phyloP scores from a whole-genome alignment of 2,329 filamentous ascomycete species.

The Cercospora zeina region DNA sequence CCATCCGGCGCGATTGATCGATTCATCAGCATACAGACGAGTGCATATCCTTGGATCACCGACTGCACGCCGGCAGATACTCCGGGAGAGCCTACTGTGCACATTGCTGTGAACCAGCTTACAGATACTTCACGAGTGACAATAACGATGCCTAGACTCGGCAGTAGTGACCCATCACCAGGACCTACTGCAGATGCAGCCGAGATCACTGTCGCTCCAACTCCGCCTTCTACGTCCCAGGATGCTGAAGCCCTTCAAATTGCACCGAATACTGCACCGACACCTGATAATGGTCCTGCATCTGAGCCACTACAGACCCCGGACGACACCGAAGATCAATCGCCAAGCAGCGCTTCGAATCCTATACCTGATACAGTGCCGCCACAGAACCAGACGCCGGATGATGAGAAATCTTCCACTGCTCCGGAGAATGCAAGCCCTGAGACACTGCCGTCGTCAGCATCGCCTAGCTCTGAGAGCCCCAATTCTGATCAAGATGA shows the following conservation, averaged over 20 bases:
- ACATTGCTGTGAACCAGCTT: not conserved
- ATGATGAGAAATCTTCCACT: not conserved
- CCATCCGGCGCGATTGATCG: not conserved
- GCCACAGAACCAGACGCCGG: not conserved
- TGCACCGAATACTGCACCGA: not conserved
- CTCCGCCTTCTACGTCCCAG: not conserved
- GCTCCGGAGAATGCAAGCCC: not conserved
- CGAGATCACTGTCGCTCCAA: not conserved
- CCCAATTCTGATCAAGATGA: not conserved
- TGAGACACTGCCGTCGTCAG: not conserved
- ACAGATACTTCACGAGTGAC: not conserved
- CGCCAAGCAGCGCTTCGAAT: not conserved
- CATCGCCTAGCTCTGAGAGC: not conserved
- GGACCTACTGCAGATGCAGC: not conserved
- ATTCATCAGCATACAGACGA: not conserved
- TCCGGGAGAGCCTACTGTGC: not conserved
- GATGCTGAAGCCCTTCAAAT: not conserved
- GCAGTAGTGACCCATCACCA: not conserved
- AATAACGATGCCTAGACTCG: not conserved
- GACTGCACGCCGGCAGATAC: not conserved
- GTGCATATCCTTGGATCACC: not conserved
- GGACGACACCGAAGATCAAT: not conserved
- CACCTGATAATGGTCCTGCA: not conserved
- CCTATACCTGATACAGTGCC: not conserved
- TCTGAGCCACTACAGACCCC: not conserved